A percentile compares a stretch with the other conserved stretches of the same genome.
Conservation (phyloP, 352 stramenopile genomes). For the Globisporangium canariense region DNA sequence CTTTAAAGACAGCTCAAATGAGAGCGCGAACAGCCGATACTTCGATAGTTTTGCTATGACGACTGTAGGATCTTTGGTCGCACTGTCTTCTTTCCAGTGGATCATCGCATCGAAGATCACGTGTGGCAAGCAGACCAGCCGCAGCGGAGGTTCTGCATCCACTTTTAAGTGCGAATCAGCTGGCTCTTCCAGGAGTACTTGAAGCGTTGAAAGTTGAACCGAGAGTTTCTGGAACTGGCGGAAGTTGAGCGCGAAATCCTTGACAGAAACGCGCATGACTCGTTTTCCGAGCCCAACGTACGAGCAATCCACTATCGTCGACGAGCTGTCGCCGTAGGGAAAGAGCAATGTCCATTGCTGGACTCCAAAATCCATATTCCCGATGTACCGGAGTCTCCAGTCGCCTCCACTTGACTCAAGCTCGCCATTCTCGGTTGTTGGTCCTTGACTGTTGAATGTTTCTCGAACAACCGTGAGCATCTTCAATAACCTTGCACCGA, state of each 20-base stretch:
- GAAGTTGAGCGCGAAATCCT: constrained; percentile 40
- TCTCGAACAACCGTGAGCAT: constrained; percentile 31
- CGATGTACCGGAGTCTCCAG: constrained; percentile 44
- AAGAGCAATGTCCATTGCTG: constrained; percentile 29
- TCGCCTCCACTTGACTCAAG: constrained; percentile 5
- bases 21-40: constrained; percentile 37
- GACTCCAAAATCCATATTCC: constrained; percentile 46
- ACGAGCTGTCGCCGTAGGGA: constrained; percentile 30
- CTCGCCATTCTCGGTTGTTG: background rate
- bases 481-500: background rate
- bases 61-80: too few species aligned
- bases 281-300: constrained; percentile 20
- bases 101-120: constrained; percentile 27
- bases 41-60: too few species aligned
- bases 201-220: constrained; percentile 30
- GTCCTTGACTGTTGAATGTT: constrained; percentile 37
- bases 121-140: constrained; percentile 23
- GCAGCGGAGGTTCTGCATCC: constrained; percentile 9
- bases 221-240: constrained; percentile 53
- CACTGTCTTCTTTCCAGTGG: constrained; percentile 21
- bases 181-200: constrained; percentile 17
- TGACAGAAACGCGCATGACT: constrained; percentile 26
- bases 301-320: constrained; percentile 12
- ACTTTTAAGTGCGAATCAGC: background rate
- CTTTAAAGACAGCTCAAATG: constrained; percentile 46